These are phyloP conservation scores for Pestalotiopsis sp. DNA, from an alignment of 2,329 filamentous ascomycete species.

Conservation along the genomic window DNA sequence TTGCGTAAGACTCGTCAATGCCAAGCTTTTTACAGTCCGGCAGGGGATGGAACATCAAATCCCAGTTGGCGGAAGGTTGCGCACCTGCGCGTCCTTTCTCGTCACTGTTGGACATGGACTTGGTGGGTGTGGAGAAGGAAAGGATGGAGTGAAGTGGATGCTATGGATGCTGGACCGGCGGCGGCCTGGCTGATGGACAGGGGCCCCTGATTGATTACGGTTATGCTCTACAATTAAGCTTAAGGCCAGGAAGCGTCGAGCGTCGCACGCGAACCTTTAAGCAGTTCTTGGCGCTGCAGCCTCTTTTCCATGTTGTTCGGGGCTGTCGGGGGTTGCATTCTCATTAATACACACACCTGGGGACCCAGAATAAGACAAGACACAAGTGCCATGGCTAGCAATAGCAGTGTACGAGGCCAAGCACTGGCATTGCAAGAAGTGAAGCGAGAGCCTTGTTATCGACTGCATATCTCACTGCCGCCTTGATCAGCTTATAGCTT, in stretches of 20 bases:
- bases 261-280: background rate
- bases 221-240: slow-evolving; percentile 18
- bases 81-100: background rate
- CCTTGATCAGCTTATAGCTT: background rate
- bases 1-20: background rate
- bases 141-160: background rate
- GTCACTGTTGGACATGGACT: slow-evolving; percentile 4
- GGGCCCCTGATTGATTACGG: slow-evolving; percentile 16
- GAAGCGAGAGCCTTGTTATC: background rate
- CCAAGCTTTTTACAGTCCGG: background rate
- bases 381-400: too few relatives aligned
- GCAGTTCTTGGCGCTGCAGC: background rate
- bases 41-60: background rate
- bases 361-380: too few relatives aligned
- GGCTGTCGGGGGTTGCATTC: background rate
- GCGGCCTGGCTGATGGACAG: background rate
- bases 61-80: background rate
- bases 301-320: slow-evolving; percentile 1
- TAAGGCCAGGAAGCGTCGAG: slow-evolving; percentile 7
- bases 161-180: background rate
- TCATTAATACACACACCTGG: background rate
- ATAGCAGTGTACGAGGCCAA: too few relatives aligned
- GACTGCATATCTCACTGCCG: background rate
- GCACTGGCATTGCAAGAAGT: background rate
- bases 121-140: background rate